Evolutionary conservation across 179 eudicot genomes (phyloP).

Genomic region (Heliamphora pulchella): DNA sequence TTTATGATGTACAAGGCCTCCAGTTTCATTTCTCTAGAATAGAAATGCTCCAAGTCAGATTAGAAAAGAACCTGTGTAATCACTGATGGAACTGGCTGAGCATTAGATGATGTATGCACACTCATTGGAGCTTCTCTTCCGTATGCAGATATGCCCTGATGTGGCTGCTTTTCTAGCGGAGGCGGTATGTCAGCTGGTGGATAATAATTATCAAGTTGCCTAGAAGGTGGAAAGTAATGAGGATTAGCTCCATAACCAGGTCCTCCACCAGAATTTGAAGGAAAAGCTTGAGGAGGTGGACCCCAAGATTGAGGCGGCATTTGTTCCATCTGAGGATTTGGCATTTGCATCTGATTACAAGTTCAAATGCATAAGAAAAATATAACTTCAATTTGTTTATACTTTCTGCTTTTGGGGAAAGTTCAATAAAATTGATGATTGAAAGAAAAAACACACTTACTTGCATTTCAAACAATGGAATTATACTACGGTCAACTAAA

Average conservation of each 20-base stretch:
- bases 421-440: not conserved
- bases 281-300: constrained; percentile 66
- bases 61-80: constrained; percentile 38
- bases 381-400: not conserved
- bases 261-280: constrained; percentile 47
- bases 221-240: constrained; percentile 64
- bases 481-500: constrained; percentile 82
- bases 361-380: not conserved
- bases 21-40: constrained; percentile 1
- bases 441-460: constrained; percentile 30
- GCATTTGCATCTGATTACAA: constrained; percentile 72
- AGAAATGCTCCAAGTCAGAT: not conserved
- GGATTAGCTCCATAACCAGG: constrained; percentile 56
- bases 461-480: constrained; percentile 72
- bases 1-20: not conserved
- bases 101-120: constrained; percentile 28
- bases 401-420: not conserved
- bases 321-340: constrained; percentile 49
- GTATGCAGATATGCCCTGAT: constrained; percentile 76
- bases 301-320: constrained; percentile 65
- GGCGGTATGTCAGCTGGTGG: constrained; percentile 63
- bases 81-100: constrained; percentile 32
- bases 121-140: constrained; percentile 61
- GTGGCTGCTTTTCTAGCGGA: constrained; percentile 57
- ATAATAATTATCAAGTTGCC: constrained; percentile 65